Evolutionary conservation across 805 yeast genomes (phyloP).

Genomic region (Yarrowia sp.): DNA sequence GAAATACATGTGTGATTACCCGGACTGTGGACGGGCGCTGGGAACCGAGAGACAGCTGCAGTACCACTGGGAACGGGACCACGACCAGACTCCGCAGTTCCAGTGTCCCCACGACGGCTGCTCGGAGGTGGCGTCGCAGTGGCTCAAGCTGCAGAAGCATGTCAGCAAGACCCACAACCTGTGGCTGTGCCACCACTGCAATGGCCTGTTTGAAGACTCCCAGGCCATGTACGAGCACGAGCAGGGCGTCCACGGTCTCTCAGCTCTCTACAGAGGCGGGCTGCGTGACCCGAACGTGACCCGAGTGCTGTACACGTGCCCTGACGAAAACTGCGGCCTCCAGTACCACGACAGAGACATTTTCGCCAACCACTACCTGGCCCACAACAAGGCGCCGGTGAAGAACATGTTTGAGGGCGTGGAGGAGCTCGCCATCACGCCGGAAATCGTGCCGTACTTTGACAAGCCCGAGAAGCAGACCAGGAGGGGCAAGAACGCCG

Average conservation of each 20-base stretch:
- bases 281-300: background rate
- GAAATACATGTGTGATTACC: conserved; percentile 1
- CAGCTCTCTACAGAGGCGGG: conserved; percentile 2
- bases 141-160: conserved; percentile 79
- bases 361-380: conserved; percentile 51
- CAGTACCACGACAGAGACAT: background rate
- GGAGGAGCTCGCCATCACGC: conserved; percentile 65
- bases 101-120: conserved; percentile 61
- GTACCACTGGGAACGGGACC: conserved; percentile 26
- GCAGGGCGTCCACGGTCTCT: conserved; percentile 6
- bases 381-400: background rate
- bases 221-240: conserved; percentile 28
- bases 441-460: conserved; percentile 54
- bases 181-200: conserved; percentile 24
- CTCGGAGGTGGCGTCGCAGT: conserved; percentile 70
- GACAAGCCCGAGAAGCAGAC: conserved; percentile 9
- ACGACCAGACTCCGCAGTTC: conserved; percentile 59
- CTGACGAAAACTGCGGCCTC: conserved; percentile 8
- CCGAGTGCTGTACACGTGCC: background rate
- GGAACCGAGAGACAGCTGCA: conserved; percentile 7
- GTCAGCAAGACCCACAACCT: conserved; percentile 62
- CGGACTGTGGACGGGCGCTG: background rate
- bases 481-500: background rate
- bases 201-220: background rate
- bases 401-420: conserved; percentile 49